Conservation (phyloP, 2,329 filamentous ascomycete genomes). For the Talaromyces marneffei region DNA sequence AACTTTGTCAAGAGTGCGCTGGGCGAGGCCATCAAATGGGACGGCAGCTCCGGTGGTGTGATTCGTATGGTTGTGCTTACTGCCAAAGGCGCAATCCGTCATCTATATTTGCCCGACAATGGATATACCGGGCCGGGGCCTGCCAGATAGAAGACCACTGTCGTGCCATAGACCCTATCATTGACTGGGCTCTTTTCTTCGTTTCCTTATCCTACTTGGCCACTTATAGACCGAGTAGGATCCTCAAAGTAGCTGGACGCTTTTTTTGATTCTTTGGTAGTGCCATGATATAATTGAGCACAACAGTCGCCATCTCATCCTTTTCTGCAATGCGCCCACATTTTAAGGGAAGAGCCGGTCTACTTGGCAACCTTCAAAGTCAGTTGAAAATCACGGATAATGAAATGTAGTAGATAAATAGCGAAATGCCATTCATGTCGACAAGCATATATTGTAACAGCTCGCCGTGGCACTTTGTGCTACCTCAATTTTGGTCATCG, state of each 20-base stretch:
- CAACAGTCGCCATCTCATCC: neutral
- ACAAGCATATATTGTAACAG: neutral
- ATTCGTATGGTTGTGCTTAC: constrained; percentile 98
- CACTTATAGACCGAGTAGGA: neutral
- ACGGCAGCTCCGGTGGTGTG: constrained; percentile 95
- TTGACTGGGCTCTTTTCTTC: constrained; percentile 17
- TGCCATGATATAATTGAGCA: neutral
- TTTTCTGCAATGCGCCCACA: neutral
- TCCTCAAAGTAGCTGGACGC: neutral
- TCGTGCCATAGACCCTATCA: constrained; percentile 13
- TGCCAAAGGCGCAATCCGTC: constrained; percentile 78
- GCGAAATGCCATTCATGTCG: neutral
- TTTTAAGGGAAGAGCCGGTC: neutral
- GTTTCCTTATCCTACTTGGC: neutral
- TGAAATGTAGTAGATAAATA: neutral
- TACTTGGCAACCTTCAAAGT: neutral
- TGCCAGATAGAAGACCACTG: constrained; percentile 13
- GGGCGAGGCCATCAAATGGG: constrained; percentile 97
- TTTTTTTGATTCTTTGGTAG: too few species aligned
- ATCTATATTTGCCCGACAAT: constrained; percentile 91
- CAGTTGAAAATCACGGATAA: neutral
- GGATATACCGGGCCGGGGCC: constrained; percentile 71
- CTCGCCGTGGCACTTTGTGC: too few species aligned
- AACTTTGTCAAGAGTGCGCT: constrained; percentile 88
- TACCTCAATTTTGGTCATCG: too few species aligned